A percentile compares a stretch with the other conserved stretches of the same genome.
Conservation (phyloP, 345 rosid species). For the Eucalyptus shirleyi region DNA sequence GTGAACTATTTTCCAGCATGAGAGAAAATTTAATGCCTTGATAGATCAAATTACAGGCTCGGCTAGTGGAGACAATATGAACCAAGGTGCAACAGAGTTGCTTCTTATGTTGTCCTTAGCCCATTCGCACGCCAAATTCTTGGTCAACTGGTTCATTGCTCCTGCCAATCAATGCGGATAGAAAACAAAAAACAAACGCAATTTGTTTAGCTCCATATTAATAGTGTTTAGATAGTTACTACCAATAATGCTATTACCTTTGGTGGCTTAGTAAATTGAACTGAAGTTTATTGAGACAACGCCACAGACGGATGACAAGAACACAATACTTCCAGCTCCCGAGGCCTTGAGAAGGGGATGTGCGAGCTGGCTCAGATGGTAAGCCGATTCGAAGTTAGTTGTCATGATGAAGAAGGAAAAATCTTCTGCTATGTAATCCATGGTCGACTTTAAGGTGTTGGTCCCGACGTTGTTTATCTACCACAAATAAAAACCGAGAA, state of each 20-base stretch:
- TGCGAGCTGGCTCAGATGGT: conserved; percentile 6
- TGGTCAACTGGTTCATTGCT: too few relatives aligned
- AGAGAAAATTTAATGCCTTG: neutral
- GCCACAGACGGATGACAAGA: neutral
- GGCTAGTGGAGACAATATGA: neutral
- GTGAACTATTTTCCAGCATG: neutral
- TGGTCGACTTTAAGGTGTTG: conserved; percentile 10
- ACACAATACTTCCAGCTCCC: conserved; percentile 6
- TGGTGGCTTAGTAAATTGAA: conserved; percentile 22
- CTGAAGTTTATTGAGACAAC: neutral
- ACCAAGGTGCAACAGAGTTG: conserved; percentile 25
- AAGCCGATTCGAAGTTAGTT: conserved; percentile 1
- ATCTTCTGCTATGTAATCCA: conserved; percentile 25
- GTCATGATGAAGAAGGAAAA: conserved; percentile 1
- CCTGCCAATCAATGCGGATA: too few relatives aligned
- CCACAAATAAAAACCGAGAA: neutral
- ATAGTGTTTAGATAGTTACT: too few relatives aligned
- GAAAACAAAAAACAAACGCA: too few relatives aligned
- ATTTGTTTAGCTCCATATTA: too few relatives aligned
- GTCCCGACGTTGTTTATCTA: conserved; percentile 53
- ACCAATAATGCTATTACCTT: neutral
- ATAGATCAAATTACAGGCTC: neutral
- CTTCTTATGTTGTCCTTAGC: too few relatives aligned
- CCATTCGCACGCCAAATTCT: too few relatives aligned
- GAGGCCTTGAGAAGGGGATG: conserved; percentile 14